These are phyloP conservation scores for Oidiodendron maius DNA, from an alignment of 495 filamentous ascomycete species.

Conservation along the genomic window DNA sequence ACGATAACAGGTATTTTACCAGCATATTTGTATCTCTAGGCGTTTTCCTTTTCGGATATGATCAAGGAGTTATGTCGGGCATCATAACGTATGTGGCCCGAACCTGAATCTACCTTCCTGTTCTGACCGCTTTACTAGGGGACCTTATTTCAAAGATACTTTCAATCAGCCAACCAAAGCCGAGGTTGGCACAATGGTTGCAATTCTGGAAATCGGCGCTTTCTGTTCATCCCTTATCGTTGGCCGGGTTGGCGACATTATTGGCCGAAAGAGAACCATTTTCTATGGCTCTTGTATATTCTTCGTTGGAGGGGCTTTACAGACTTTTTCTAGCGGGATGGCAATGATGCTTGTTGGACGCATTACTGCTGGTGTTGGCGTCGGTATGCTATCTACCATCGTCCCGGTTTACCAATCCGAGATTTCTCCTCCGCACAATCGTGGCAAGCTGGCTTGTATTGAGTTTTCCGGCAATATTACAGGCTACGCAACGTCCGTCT, in stretches of 20 bases:
- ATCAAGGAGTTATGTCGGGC: conserved; percentile 98
- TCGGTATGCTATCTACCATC: conserved; percentile 92
- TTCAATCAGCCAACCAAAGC: conserved; percentile 81
- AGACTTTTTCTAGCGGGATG: conserved; percentile 76
- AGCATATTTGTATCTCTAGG: conserved; percentile 97
- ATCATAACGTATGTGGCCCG: conserved; percentile 82
- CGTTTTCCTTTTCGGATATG: conserved; percentile 97
- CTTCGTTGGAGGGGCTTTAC: conserved; percentile 81
- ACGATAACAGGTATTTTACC: conserved; percentile 77
- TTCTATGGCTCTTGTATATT: conserved; percentile 92
- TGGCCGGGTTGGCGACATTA: conserved; percentile 83
- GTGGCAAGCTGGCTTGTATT: conserved; percentile 93
- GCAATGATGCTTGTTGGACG: conserved; percentile 88
- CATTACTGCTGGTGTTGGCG: conserved; percentile 87
- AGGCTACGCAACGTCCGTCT: conserved; percentile 92
- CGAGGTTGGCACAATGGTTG: conserved; percentile 91
- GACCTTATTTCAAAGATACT: conserved; percentile 80
- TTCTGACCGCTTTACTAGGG: conserved; percentile 44
- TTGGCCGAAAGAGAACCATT: conserved; percentile 86
- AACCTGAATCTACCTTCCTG: not conserved
- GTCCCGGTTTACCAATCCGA: conserved; percentile 98
- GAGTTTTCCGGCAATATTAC: conserved; percentile 97
- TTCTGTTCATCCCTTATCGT: conserved; percentile 87
- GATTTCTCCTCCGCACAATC: conserved; percentile 92
- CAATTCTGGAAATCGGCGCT: conserved; percentile 90